Evolutionary conservation across 2,329 filamentous ascomycete species (phyloP).

Genomic region (Ceratocystis albifundus): DNA sequence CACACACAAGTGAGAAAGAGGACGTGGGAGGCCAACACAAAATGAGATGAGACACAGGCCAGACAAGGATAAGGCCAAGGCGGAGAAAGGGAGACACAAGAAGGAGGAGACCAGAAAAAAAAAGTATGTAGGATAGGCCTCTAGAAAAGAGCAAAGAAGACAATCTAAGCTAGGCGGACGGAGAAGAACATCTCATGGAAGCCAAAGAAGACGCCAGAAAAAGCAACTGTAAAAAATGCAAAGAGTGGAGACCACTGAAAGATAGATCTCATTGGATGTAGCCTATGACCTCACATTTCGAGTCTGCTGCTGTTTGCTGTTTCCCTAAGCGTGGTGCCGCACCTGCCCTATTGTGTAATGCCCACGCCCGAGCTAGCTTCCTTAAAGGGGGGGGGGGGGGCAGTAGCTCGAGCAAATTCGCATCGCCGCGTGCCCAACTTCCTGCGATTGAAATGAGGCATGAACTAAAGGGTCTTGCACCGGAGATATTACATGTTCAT

Average conservation of each 20-base stretch:
- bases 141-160: neutral
- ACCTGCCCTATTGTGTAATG: neutral
- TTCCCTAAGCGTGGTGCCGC: neutral
- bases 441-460: constrained; percentile 5
- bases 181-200: neutral
- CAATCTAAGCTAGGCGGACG: neutral
- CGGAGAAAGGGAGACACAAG: neutral
- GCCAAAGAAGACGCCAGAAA: neutral
- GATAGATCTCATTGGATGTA: neutral
- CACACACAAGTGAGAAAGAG: neutral
- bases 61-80: constrained; percentile 1
- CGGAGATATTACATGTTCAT: neutral
- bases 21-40: neutral
- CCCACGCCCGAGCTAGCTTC: neutral
- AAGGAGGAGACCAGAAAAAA: neutral
- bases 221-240: neutral
- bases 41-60: constrained; percentile 8
- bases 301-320: neutral
- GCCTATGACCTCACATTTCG: neutral
- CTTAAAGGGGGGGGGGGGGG: neutral
- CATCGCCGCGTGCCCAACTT: neutral
- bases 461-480: neutral
- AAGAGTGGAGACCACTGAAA: neutral
- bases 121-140: no score
- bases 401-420: neutral